Base-by-base conservation (phyloP, 768 basidiomycete genomes). In the Rhizopogon vesiculosus region DNA sequence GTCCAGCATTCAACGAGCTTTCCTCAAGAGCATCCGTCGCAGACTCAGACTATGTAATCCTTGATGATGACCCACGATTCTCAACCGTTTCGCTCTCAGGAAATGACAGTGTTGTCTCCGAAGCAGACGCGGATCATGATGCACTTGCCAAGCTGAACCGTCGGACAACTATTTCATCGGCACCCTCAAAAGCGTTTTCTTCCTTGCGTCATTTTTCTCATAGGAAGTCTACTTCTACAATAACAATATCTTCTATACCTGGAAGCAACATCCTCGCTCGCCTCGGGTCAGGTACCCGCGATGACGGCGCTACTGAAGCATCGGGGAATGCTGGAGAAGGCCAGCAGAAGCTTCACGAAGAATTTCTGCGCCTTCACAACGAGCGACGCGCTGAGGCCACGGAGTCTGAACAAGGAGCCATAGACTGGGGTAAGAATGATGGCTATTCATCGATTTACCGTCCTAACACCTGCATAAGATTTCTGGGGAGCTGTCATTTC, bases 401-500 rank as follows among this genome's bases (percentile, higher is more conserved):
- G 64, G 61, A 65, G 63, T 64, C 61, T 22, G 72, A 68, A n/a
- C 77, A 77, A 51, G 74, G 66, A 38, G 67, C 69, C 49, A 87
- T 91, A 62, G 89, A 92, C 63, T 93, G 90, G 91, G 85, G 91
- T 91, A 63, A 56, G 79, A 74, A 60, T 59, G 39, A 35, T 5
- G 19, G 41, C 38, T 31, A 42, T 18, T 7, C 28, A 51, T 6
- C 16, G 10, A 38, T 49, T 49, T 38, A 16, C 48, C 19, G 22
- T 35, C 22, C 35, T 50, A n/a, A 40, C 25, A 18, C 25, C 15
- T 39, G 49, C 55, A 61, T 45, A 60, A 94, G 91, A 89, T 62
- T 97, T 98, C 74, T 97, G 97, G 97, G 95, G 94, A 1, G 82
- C 79, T 9, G 95, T 99, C 2, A 88, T 98, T 66, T 91, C 89